phyloP scores from a whole-genome alignment of 768 basidiomycete genomes.

The Cystobasidiopsis lactophilus region DNA sequence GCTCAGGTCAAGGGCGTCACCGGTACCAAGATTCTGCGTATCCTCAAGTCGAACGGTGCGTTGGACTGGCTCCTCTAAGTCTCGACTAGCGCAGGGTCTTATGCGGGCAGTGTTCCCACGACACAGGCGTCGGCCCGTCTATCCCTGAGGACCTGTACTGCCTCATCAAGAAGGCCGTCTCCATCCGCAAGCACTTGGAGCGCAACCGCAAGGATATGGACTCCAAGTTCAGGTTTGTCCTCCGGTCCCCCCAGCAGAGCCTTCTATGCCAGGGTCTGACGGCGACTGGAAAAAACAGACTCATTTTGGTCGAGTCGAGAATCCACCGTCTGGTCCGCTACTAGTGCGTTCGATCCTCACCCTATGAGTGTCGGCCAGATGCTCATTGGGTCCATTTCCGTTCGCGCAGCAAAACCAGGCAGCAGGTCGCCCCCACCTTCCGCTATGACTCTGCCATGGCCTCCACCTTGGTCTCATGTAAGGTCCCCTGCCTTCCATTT shows the following conservation, averaged over 20 bases:
- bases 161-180: slow-evolving; percentile 98
- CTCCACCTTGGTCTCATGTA: slow-evolving; percentile 33
- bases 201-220: slow-evolving; percentile 95
- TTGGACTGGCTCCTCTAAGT: slow-evolving; percentile 14
- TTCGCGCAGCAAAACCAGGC: slow-evolving; percentile 36
- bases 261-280: not conserved
- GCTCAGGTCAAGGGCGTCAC: slow-evolving; percentile 97
- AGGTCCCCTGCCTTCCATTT: not conserved
- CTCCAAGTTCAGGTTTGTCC: slow-evolving; percentile 85
- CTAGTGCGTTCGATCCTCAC: slow-evolving; percentile 30
- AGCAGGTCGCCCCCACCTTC: slow-evolving; percentile 93
- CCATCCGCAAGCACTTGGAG: slow-evolving; percentile 96
- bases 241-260: too few relatives aligned
- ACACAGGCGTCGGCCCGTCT: slow-evolving; percentile 70
- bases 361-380: not conserved
- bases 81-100: slow-evolving; percentile 22
- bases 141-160: slow-evolving; percentile 99
- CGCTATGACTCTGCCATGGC: slow-evolving; percentile 95
- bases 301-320: slow-evolving; percentile 52
- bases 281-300: not conserved
- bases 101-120: not conserved
- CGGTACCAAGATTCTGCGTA: slow-evolving; percentile 97
- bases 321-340: slow-evolving; percentile 95
- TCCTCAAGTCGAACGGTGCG: slow-evolving; percentile 82
- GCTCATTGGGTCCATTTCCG: not conserved